Conservation (phyloP, 1,139 yeast species). For the Entelexis paramagnoliae region DNA sequence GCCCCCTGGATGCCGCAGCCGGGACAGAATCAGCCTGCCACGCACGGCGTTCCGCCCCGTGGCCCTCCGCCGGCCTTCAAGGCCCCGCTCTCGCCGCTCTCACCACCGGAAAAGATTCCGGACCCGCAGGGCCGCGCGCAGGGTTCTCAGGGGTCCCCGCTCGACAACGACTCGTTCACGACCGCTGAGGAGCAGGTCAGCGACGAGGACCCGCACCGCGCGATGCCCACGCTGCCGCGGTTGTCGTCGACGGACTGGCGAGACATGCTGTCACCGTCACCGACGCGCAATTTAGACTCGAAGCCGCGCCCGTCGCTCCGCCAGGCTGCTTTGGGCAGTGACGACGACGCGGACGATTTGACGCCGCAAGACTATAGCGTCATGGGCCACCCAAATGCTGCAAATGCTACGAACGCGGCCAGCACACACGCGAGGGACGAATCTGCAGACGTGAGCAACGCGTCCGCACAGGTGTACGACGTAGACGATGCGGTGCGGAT, state of each 20-base stretch:
- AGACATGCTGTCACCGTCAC: constrained; percentile 1
- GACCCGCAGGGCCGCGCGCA: not conserved
- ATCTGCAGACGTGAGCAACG: too few relatives aligned
- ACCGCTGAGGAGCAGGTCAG: constrained; percentile 4
- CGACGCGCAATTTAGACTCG: not conserved
- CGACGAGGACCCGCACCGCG: not conserved
- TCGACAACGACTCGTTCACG: not conserved
- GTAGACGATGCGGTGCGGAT: not conserved
- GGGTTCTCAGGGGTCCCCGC: constrained; percentile 4
- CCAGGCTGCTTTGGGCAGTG: not conserved
- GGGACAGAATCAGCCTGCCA: not conserved
- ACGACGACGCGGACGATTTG: not conserved
- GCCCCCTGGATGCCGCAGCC: not conserved
- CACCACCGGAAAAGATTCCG: not conserved
- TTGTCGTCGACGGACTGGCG: not conserved
- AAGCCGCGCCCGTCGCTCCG: not conserved
- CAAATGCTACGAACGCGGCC: not conserved
- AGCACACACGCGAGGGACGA: not conserved
- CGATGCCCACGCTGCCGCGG: not conserved
- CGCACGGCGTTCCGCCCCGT: not conserved
- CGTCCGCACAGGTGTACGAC: not conserved
- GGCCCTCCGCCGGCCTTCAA: constrained; percentile 6
- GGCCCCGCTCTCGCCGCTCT: constrained; percentile 10
- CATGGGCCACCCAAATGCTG: not conserved
- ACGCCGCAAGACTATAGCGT: not conserved